These are phyloP conservation scores for Leptographium lundbergii DNA, from an alignment of 2,329 filamentous ascomycete genomes.

Conservation along the genomic window DNA sequence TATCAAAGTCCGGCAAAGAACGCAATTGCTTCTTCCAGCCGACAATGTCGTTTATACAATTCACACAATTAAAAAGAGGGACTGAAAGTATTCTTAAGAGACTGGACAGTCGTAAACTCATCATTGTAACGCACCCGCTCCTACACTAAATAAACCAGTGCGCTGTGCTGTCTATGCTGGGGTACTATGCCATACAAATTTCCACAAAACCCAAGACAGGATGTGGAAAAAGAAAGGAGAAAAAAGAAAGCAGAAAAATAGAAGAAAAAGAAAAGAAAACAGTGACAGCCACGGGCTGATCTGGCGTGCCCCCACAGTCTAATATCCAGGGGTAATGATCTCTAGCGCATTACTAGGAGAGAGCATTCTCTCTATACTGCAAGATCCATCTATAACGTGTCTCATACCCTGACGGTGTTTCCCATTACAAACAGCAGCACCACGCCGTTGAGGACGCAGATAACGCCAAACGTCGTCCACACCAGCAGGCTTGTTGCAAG, in stretches of 20 bases:
- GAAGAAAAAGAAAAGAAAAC: not conserved
- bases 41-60: no score
- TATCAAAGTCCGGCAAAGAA: no score
- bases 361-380: not conserved
- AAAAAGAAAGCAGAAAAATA: not conserved
- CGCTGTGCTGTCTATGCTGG: no score
- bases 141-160: no score
- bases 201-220: not conserved
- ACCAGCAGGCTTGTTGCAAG: constrained; percentile 29
- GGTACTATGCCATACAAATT: not conserved
- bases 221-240: not conserved
- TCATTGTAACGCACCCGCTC: no score
- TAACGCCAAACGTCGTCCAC: constrained; percentile 27
- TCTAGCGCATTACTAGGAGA: not conserved
- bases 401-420: constrained; percentile 16
- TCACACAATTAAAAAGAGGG: no score
- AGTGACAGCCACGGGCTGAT: not conserved
- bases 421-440: constrained; percentile 38
- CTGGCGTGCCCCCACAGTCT: not conserved
- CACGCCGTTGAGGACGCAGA: constrained; percentile 37
- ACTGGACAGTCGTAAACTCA: no score
- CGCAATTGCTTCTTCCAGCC: no score
- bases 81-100: no score
- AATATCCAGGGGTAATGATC: not conserved
- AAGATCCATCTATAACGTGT: not conserved